phyloP scores from a whole-genome alignment of 1,139 yeast genomes.

The Candida sp. region DNA sequence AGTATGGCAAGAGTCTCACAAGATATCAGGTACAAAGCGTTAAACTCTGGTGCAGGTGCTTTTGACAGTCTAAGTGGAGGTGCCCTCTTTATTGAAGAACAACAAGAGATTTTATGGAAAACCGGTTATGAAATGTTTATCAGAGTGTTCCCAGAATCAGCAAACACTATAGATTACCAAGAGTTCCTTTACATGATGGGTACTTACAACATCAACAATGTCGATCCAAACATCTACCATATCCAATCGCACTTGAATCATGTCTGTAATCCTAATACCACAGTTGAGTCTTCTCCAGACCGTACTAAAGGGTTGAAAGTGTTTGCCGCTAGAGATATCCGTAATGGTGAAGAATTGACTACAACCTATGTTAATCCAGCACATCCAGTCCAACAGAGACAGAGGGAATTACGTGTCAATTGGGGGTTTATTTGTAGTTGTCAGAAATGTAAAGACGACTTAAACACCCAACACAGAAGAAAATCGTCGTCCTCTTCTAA shows the following conservation, averaged over 20 bases:
- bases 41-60: slow-evolving; percentile 56
- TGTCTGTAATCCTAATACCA: slow-evolving; percentile 69
- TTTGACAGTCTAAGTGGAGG: slow-evolving; percentile 50
- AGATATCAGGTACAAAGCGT: slow-evolving; percentile 57
- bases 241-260: slow-evolving; percentile 75
- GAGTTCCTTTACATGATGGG: slow-evolving; percentile 65
- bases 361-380: slow-evolving; percentile 71
- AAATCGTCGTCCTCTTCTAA: slow-evolving; percentile 24
- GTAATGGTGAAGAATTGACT: slow-evolving; percentile 63
- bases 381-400: slow-evolving; percentile 61
- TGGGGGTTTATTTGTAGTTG: slow-evolving; percentile 86
- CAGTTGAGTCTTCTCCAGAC: slow-evolving; percentile 47
- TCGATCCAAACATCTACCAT: slow-evolving; percentile 60
- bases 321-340: slow-evolving; percentile 55
- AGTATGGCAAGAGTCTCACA: slow-evolving; percentile 74
- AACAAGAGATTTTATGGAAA: slow-evolving; percentile 60
- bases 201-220: slow-evolving; percentile 69
- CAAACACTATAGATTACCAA: slow-evolving; percentile 38
- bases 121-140: slow-evolving; percentile 51
- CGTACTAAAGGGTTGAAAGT: slow-evolving; percentile 57
- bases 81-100: slow-evolving; percentile 50
- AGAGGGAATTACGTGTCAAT: slow-evolving; percentile 64
- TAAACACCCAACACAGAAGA: slow-evolving; percentile 34
- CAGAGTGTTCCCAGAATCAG: slow-evolving; percentile 44
- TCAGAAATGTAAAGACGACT: slow-evolving; percentile 59